Percentiles rank a stretch among this genome's conserved stretches.
phyloP scores from a whole-genome alignment of 2,329 filamentous ascomycete species.

The Colletotrichum cordylinicola region DNA sequence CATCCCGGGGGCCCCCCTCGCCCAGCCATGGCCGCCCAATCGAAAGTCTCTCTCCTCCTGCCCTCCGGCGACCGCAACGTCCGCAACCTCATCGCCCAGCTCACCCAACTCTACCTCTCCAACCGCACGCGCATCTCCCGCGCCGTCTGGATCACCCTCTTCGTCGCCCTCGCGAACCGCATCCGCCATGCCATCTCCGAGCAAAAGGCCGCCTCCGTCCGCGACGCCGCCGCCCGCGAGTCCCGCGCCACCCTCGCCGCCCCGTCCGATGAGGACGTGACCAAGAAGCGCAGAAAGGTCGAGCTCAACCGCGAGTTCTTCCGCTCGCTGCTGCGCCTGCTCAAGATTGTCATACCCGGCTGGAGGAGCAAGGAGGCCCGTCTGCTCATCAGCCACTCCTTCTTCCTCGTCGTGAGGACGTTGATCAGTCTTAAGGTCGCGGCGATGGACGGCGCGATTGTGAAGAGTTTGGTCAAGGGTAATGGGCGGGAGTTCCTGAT shows the following conservation, averaged over 20 bases:
- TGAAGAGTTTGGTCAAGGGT: slow-evolving; percentile 90
- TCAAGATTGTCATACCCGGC: slow-evolving; percentile 88
- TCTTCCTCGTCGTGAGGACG: slow-evolving; percentile 90
- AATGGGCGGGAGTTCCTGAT: slow-evolving; percentile 89
- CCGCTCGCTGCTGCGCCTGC: slow-evolving; percentile 75
- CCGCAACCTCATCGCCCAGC: slow-evolving; percentile 67
- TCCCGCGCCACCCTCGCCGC: slow-evolving; percentile 49
- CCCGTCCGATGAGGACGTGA: slow-evolving; percentile 46
- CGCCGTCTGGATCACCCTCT: slow-evolving; percentile 81
- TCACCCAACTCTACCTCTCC: slow-evolving; percentile 76
- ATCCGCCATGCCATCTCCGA: slow-evolving; percentile 91
- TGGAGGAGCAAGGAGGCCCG: slow-evolving; percentile 89
- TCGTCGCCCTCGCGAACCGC: slow-evolving; percentile 82
- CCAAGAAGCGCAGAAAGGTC: slow-evolving; percentile 73
- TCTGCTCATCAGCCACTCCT: slow-evolving; percentile 86
- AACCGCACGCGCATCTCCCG: slow-evolving; percentile 85
- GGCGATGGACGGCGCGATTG: slow-evolving; percentile 91
- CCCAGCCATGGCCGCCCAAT: slow-evolving; percentile 72
- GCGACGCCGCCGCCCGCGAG: slow-evolving; percentile 64
- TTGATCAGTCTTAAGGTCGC: slow-evolving; percentile 95
- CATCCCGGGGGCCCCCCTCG: not conserved
- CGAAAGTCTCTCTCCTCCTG: slow-evolving; percentile 67
- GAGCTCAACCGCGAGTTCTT: slow-evolving; percentile 88
- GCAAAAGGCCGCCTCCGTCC: slow-evolving; percentile 82
- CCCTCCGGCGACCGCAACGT: slow-evolving; percentile 64